phyloP scores from a whole-genome alignment of 371 early-diverging fungal genomes.

The Apophysomyces trapeziformis region DNA sequence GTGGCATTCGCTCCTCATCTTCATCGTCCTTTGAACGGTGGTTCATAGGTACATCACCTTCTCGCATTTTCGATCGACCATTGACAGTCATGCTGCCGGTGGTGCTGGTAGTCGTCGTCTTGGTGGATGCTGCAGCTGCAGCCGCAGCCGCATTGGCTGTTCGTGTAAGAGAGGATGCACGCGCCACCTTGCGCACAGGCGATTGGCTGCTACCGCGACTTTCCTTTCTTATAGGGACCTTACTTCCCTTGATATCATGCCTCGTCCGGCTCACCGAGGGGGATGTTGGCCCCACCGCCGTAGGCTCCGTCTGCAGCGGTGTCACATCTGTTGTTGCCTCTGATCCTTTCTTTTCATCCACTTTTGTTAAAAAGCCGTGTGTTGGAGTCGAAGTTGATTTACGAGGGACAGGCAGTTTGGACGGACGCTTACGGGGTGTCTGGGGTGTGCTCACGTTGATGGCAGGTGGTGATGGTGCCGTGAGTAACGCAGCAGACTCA shows the following conservation, averaged over 20 bases:
- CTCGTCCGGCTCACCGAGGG: background rate
- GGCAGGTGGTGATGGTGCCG: background rate
- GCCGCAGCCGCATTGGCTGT: background rate
- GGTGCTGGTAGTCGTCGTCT: background rate
- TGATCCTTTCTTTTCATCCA: background rate
- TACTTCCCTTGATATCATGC: background rate
- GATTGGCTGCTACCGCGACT: background rate
- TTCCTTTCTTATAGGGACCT: background rate
- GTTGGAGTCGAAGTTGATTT: conserved; percentile 1
- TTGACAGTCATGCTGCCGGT: too few species aligned
- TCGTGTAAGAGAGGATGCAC: background rate
- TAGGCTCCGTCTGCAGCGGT: background rate
- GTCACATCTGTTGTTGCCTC: background rate
- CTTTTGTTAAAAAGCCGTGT: background rate
- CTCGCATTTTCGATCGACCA: conserved; percentile 4
- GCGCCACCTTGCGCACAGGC: background rate
- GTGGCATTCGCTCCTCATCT: conserved; percentile 23
- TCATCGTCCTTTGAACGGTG: conserved; percentile 22
- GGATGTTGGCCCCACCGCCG: background rate
- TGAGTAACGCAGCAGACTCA: background rate
- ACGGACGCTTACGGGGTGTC: background rate
- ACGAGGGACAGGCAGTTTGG: background rate
- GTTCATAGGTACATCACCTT: conserved; percentile 18
- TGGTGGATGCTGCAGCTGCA: background rate
- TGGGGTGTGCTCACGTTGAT: conserved; percentile 1